A percentile compares a stretch with the other conserved stretches of the same genome.
Evolutionary conservation across 257 asterid species (phyloP).

Genomic region (Solanum sitiens): DNA sequence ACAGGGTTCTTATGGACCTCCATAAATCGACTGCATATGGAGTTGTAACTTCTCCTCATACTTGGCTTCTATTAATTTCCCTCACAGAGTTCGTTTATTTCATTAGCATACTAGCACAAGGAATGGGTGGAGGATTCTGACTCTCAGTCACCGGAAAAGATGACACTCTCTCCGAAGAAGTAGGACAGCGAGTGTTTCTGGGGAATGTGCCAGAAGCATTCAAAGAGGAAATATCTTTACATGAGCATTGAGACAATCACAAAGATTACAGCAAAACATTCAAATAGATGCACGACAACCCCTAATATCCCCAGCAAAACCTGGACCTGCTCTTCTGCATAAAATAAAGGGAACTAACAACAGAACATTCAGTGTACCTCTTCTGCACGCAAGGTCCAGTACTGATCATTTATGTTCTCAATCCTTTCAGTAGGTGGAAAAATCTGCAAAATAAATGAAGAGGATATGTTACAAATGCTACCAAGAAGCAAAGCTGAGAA

Average conservation of each 20-base stretch:
- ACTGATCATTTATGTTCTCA: conserved; percentile 46
- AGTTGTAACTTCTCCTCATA: not conserved
- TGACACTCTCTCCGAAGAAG: not conserved
- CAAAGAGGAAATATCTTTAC: not conserved
- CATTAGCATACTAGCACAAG: not conserved
- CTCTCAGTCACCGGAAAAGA: not conserved
- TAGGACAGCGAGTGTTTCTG: not conserved
- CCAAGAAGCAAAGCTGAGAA: not conserved
- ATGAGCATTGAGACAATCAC: not conserved
- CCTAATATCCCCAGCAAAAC: not conserved
- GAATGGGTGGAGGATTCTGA: not conserved
- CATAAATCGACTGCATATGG: not conserved
- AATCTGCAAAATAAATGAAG: conserved; percentile 29
- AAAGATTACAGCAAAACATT: not conserved
- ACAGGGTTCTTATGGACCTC: not conserved
- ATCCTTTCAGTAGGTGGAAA: conserved; percentile 46
- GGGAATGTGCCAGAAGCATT: not conserved
- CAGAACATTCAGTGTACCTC: conserved; percentile 23
- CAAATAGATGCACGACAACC: not conserved
- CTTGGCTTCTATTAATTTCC: not conserved
- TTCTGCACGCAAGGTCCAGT: conserved; percentile 54
- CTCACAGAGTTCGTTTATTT: not conserved
- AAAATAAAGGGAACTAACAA: not conserved
- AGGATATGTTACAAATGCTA: not conserved
- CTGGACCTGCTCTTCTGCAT: not conserved